Evolutionary conservation across 176 grass and related monocot species (phyloP).

Genomic region (Otatea glauca): DNA sequence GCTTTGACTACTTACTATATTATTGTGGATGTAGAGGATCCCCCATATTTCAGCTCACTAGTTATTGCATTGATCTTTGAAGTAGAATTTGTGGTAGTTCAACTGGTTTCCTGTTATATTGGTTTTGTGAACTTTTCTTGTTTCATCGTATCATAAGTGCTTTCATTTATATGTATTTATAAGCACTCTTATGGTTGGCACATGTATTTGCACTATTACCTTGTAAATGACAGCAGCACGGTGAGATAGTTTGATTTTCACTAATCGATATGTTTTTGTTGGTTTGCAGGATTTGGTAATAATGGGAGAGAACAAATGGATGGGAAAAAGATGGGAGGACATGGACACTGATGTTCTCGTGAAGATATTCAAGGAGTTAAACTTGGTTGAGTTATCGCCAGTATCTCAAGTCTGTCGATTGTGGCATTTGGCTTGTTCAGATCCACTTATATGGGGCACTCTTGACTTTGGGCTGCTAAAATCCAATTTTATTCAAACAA

Average conservation of each 20-base stretch:
- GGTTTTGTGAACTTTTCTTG: background rate
- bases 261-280: slow-evolving; percentile 30
- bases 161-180: slow-evolving; percentile 6
- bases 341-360: slow-evolving; percentile 97
- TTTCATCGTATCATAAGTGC: background rate
- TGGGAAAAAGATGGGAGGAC: slow-evolving; percentile 94
- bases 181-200: background rate
- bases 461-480: slow-evolving; percentile 80
- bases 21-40: slow-evolving; percentile 15
- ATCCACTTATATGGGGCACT: slow-evolving; percentile 92
- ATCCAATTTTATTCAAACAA: slow-evolving; percentile 94
- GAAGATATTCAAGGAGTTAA: slow-evolving; percentile 96
- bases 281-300: slow-evolving; percentile 41
- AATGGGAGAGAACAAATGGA: slow-evolving; percentile 81
- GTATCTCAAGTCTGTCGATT: slow-evolving; percentile 82
- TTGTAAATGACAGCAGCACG: slow-evolving; percentile 1
- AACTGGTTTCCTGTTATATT: slow-evolving; percentile 5
- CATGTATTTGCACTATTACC: background rate
- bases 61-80: background rate
- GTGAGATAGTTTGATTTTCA: slow-evolving; percentile 16
- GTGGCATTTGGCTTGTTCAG: slow-evolving; percentile 85
- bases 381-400: slow-evolving; percentile 83
- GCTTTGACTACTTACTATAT: background rate
- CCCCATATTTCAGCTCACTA: background rate
- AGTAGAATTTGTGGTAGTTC: slow-evolving; percentile 10